Evolutionary conservation across 2,329 filamentous ascomycete species (phyloP).

Genomic region (Stagonosporopsis tanaceti): DNA sequence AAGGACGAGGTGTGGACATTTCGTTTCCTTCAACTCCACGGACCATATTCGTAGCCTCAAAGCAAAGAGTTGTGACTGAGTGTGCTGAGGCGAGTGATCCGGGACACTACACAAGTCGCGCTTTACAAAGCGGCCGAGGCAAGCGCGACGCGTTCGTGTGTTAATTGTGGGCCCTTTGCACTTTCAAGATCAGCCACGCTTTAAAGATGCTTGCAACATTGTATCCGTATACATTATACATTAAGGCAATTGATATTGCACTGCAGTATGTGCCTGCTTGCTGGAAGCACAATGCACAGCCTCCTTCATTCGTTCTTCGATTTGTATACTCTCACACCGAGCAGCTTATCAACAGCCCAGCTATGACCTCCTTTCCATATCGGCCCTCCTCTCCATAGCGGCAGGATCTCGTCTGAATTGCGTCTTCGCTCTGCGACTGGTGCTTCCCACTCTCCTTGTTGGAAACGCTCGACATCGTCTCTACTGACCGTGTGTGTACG

Average conservation of each 20-base stretch:
- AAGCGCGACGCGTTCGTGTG: slow-evolving; percentile 15
- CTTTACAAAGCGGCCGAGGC: slow-evolving; percentile 7
- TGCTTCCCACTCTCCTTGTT: slow-evolving; percentile 33
- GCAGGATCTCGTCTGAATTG: slow-evolving; percentile 26
- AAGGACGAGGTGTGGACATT: slow-evolving; percentile 54
- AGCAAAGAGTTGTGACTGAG: not conserved
- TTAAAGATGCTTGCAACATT: not conserved
- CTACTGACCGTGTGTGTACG: slow-evolving; percentile 29
- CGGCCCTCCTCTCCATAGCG: slow-evolving; percentile 35
- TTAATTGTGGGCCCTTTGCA: not conserved
- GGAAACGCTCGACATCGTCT: slow-evolving; percentile 32
- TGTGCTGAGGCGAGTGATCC: slow-evolving; percentile 2
- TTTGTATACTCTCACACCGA: slow-evolving; percentile 32
- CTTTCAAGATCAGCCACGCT: not conserved
- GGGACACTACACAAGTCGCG: slow-evolving; percentile 6
- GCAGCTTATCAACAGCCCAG: slow-evolving; percentile 30
- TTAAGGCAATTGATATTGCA: not conserved
- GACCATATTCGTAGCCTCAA: slow-evolving; percentile 44
- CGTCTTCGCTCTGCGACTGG: slow-evolving; percentile 22
- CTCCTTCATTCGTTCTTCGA: slow-evolving; percentile 16
- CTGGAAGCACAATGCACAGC: not conserved
- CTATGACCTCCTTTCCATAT: slow-evolving; percentile 30
- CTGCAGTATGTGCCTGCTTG: not conserved
- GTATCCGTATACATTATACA: not conserved
- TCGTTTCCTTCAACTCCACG: slow-evolving; percentile 58